phyloP scores from a whole-genome alignment of 352 stramenopile genomes.

The Phytopythium helicoides region DNA sequence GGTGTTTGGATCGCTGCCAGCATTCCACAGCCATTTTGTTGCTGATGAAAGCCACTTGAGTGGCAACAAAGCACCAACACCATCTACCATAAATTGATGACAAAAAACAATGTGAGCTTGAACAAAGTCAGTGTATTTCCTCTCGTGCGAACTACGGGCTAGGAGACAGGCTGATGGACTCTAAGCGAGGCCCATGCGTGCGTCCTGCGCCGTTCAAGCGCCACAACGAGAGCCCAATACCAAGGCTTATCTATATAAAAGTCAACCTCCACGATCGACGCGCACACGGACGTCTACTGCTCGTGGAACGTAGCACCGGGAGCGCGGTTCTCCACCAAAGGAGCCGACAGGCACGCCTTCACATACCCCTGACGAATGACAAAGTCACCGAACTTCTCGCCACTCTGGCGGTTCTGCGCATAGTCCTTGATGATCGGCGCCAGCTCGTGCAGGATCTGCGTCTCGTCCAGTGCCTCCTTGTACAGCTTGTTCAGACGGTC shows the following conservation, averaged over 20 bases:
- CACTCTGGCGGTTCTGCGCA: constrained; percentile 51
- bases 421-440: constrained; percentile 80
- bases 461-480: constrained; percentile 77
- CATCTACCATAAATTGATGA: too few species aligned
- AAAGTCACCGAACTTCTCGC: constrained; percentile 85
- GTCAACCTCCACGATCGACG: neutral
- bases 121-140: too few species aligned
- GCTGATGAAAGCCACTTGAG: too few species aligned
- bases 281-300: constrained; percentile 11
- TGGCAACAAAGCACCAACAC: too few species aligned
- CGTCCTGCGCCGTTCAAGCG: too few species aligned
- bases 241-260: constrained; percentile 6
- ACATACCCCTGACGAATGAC: constrained; percentile 76
- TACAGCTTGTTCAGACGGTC: constrained; percentile 84
- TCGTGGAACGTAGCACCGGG: constrained; percentile 71
- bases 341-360: constrained; percentile 58
- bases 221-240: too few species aligned
- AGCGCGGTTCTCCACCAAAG: constrained; percentile 57
- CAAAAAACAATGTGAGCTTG: too few species aligned
- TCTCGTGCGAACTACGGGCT: too few species aligned
- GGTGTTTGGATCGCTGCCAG: too few species aligned
- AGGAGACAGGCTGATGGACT: too few species aligned
- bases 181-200: too few species aligned
- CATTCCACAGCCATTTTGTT: too few species aligned
- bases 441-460: constrained; percentile 70